Base-by-base conservation (phyloP, 164 flowering plant species). In the Liriodendron chinense region DNA sequence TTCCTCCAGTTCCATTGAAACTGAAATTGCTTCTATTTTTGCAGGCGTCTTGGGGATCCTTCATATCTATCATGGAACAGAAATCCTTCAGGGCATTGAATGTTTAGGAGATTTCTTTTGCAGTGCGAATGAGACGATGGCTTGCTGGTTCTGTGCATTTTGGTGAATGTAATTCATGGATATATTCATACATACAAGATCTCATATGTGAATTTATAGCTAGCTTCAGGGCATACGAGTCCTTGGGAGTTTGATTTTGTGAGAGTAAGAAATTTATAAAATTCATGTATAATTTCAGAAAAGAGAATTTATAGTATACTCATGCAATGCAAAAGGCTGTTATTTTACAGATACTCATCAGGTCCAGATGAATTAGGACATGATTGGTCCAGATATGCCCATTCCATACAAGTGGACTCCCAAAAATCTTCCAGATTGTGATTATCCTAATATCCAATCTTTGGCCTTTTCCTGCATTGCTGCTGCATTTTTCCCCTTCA, bases 31-130 rank as follows among this genome's bases (percentile, higher is more conserved):
- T 21, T 34, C 34, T 69, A 22, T 63, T 73, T 77, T 9, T 86
- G 86, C 88, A 91, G 96, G 87, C 92, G 89, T 62, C 89, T 90
- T 62, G 96, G 96, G 10, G 96, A 91, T 76, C 89, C 96, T 50
- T 80, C 92, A 18, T 91, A 83, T 84, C 80, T 91, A 77, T 89
- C 96, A 20, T 90, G 96, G 96, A 91, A 91, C 82, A 85, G 89
- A 78, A 82, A 85, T 84, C 85, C 94, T 21, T 78, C 86, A 21
- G 90, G 77, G 8, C 77, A 59, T 50, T 74, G 66, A 74, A 23
- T 16, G 10, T 9, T 20, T 28, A 16, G 21, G 20, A 43, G 18
- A 21, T 21, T 61, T 20, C 5, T 8, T 13, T 50, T 34, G 50
- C 13, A 9, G 23, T 22, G 23, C 47, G 56, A 69, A 69, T 69